Conservation (phyloP, 2,329 filamentous ascomycete species). For the Neoascochyta sp. region DNA sequence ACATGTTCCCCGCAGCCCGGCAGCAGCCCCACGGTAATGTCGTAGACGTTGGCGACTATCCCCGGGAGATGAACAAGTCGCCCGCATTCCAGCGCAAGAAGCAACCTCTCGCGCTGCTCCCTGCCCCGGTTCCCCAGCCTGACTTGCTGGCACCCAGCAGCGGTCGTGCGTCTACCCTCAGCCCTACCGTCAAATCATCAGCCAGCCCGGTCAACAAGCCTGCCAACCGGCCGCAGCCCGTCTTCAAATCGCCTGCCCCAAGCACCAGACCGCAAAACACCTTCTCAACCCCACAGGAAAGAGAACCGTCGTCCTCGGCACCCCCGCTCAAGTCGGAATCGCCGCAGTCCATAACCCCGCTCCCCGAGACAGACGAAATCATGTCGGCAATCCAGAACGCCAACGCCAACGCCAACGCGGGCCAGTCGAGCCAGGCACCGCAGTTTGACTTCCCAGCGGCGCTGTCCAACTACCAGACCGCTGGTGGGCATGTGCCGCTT, state of each 20-base stretch:
- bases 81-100: conserved; percentile 37
- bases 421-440: conserved; percentile 29
- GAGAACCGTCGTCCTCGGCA: conserved; percentile 11
- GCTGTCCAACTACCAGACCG: conserved; percentile 47
- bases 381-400: conserved; percentile 49
- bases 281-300: conserved; percentile 6
- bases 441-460: conserved; percentile 47
- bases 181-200: conserved; percentile 24
- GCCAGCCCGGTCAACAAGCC: conserved; percentile 24
- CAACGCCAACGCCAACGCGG: conserved; percentile 37
- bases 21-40: conserved; percentile 55
- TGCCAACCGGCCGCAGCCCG: conserved; percentile 15
- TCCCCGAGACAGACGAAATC: conserved; percentile 47
- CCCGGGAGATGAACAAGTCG: conserved; percentile 31
- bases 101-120: conserved; percentile 38
- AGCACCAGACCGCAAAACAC: conserved; percentile 14
- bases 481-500: conserved; percentile 45
- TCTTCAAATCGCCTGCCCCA: conserved; percentile 21
- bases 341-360: conserved; percentile 30
- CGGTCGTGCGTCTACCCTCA: conserved; percentile 32
- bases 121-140: conserved; percentile 28
- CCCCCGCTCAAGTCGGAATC: conserved; percentile 44
- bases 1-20: conserved; percentile 72
- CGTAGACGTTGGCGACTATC: conserved; percentile 59
- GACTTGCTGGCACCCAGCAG: conserved; percentile 20